Conservation (phyloP, 176 grass and related monocot genomes). For the Oryza glaberrima region DNA sequence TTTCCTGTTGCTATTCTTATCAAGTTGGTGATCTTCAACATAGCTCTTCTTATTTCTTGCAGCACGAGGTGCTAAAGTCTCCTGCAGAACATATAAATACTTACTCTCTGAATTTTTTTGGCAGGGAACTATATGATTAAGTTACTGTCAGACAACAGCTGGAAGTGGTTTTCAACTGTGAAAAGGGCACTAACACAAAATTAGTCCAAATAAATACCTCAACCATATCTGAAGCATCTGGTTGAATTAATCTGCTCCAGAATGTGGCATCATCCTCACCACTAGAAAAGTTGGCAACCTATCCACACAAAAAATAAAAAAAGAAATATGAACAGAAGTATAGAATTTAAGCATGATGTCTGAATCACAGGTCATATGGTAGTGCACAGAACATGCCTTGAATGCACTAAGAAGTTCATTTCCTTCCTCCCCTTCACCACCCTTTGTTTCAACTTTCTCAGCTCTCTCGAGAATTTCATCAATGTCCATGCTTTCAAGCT, state of each 20-base stretch:
- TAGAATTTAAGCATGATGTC: constrained; percentile 19
- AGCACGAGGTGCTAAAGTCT: constrained; percentile 96
- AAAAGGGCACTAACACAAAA: neutral
- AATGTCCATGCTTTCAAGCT: constrained; percentile 97
- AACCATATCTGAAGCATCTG: constrained; percentile 75
- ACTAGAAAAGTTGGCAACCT: constrained; percentile 98
- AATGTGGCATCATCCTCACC: constrained; percentile 95
- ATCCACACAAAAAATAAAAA: neutral
- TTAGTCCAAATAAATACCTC: constrained; percentile 61
- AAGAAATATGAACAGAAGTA: constrained; percentile 21
- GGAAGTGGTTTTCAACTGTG: neutral
- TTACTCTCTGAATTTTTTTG: constrained; percentile 9
- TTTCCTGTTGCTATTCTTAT: constrained; percentile 70
- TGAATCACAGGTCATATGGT: constrained; percentile 24
- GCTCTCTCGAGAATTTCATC: constrained; percentile 99
- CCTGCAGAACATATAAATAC: constrained; percentile 45
- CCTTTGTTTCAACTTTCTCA: constrained; percentile 96
- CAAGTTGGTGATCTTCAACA: constrained; percentile 75
- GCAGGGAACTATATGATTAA: constrained; percentile 19
- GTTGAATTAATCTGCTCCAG: constrained; percentile 97
- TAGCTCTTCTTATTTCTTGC: constrained; percentile 91
- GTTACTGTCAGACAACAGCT: neutral
- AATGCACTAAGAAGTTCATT: constrained; percentile 96
- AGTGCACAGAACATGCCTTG: constrained; percentile 69
- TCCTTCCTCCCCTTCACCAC: constrained; percentile 76